phyloP scores from a whole-genome alignment of 208 protist species.

The Trypanosoma melophagium region DNA sequence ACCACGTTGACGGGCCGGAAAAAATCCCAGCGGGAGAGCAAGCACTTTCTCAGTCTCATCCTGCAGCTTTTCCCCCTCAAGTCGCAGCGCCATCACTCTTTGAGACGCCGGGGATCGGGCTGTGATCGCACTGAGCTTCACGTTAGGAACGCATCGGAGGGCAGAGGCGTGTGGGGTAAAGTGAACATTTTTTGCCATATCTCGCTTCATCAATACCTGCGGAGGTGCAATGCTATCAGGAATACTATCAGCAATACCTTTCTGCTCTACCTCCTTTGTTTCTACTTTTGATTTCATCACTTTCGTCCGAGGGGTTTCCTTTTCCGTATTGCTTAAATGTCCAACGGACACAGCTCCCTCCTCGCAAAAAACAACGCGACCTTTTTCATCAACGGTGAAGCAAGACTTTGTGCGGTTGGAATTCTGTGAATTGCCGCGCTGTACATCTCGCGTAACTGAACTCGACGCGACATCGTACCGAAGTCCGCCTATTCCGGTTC shows the following conservation, averaged over 20 bases:
- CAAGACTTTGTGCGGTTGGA: constrained; percentile 20
- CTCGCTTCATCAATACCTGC: neutral
- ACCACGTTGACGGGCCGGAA: constrained; percentile 3
- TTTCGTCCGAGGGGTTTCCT: neutral
- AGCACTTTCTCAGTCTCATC: constrained; percentile 61
- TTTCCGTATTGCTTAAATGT: neutral
- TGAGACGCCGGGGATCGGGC: constrained; percentile 14
- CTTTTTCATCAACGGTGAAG: constrained; percentile 64
- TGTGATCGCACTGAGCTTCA: constrained; percentile 1
- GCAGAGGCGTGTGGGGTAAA: neutral
- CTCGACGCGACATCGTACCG: constrained; percentile 4
- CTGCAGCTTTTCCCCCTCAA: constrained; percentile 33
- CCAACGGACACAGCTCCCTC: constrained; percentile 1
- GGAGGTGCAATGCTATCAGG: neutral
- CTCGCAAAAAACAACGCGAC: constrained; percentile 39
- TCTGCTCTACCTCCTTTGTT: neutral
- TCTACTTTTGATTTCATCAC: neutral
- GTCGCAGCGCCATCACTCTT: constrained; percentile 28
- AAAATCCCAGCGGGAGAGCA: constrained; percentile 19
- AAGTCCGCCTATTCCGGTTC: too few species aligned
- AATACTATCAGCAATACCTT: neutral
- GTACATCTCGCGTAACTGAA: neutral
- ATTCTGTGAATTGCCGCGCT: neutral
- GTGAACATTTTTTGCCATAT: constrained; percentile 9
- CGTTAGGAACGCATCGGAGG: constrained; percentile 16